Base-by-base conservation (phyloP, 768 basidiomycete genomes). In the Mycena crocata region DNA sequence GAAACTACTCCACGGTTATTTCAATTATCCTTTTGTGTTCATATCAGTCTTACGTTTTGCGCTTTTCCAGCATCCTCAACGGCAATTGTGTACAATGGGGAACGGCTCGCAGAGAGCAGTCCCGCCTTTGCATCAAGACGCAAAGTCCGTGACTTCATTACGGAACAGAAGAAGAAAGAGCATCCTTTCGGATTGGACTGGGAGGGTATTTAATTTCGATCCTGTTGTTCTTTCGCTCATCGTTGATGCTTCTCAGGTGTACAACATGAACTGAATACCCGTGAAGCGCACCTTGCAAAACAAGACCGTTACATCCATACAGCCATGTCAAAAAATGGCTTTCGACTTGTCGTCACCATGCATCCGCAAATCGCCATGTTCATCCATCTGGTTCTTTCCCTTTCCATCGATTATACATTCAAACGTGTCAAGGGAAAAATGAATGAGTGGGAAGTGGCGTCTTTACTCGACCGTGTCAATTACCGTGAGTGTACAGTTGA, bases 361-460 rank as follows among this genome's bases (percentile, higher is more conserved):
- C 67, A 68, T 40, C 61, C 67, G 8, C 44, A 48, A 23, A 32
- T 68, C 31, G 57, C 57, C 1, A 30, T 30, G 24, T 50, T 40
- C 39, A 66, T 74, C 26, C 73, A 74, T 35, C 42, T 21, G 6
- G 58, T 67, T 2, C 62, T 44, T 0, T 58, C 49, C 2, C 64
- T 76, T 8, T 40, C 21, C n/a, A 63, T 68, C 26, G 75, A 74
- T 40, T 74, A 51, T 35, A 76, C 75, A 3, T 76, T 73, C 63
- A 72, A 73, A 42, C 64, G 71, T 6, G 67, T 72, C 1, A 37
- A 59, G 10, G 75, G 73, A 7, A 59, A 66, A 0, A 45, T 72
- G 42, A 67, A 76, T 49, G 71, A 76, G 51, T 74, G 72, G 68
- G 71, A 74, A 48, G 70, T 73, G 12, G 72, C 58, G 3, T 55